Conservation (phyloP, 2,329 filamentous ascomycete genomes). For the Aspergillus brasiliensis region DNA sequence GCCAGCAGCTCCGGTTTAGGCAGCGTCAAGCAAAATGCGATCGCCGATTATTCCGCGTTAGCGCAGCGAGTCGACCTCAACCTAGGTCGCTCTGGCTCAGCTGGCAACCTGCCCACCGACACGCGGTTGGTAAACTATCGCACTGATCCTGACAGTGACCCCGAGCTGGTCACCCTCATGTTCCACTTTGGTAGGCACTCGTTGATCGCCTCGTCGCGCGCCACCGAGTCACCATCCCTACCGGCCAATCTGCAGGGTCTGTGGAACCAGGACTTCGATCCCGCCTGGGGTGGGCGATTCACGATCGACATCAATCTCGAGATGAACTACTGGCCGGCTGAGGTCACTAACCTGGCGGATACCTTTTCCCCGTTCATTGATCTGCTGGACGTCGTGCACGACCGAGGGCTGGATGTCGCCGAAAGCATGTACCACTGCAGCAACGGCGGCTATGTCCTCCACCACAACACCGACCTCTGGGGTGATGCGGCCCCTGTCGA, state of each 20-base stretch:
- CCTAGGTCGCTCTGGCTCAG: conserved; percentile 2
- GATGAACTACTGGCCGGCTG: conserved; percentile 63
- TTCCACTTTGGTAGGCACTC: conserved; percentile 57
- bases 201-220: conserved; percentile 55
- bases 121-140: conserved; percentile 7
- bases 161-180: conserved; percentile 49
- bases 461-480: conserved; percentile 61
- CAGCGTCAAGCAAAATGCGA: background rate
- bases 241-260: conserved; percentile 61
- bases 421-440: conserved; percentile 50
- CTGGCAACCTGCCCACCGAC: conserved; percentile 5
- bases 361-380: conserved; percentile 46
- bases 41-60: conserved; percentile 3
- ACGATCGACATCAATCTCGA: conserved; percentile 62
- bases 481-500: conserved; percentile 56
- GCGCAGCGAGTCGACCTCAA: conserved; percentile 7
- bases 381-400: conserved; percentile 38
- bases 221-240: conserved; percentile 36
- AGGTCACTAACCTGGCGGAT: conserved; percentile 53
- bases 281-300: conserved; percentile 59
- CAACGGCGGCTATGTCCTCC: conserved; percentile 58
- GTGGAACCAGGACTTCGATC: conserved; percentile 53
- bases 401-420: conserved; percentile 53
- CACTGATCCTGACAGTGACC: conserved; percentile 4
- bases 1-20: background rate